Conservation (phyloP, 2,329 filamentous ascomycete species). For the Ascochyta fabae region DNA sequence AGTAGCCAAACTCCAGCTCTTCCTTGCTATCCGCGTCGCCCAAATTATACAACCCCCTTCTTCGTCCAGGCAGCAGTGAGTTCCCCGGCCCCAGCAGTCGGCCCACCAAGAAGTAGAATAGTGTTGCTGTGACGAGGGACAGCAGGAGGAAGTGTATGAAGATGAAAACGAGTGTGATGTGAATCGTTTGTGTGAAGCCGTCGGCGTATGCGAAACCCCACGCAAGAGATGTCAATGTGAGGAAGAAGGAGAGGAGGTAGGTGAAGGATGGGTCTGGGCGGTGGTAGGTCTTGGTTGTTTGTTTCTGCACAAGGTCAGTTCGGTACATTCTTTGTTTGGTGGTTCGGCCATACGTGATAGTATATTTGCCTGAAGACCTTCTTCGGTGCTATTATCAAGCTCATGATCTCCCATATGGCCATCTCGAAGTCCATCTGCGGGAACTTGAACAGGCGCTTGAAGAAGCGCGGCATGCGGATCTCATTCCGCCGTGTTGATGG, state of each 20-base stretch:
- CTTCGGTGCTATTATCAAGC: constrained; percentile 70
- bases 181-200: constrained; percentile 52
- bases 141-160: constrained; percentile 67
- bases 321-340: background rate
- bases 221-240: constrained; percentile 57
- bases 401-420: constrained; percentile 76
- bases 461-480: constrained; percentile 69
- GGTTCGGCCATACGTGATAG: constrained; percentile 63
- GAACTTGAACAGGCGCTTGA: constrained; percentile 73
- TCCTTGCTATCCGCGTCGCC: constrained; percentile 59
- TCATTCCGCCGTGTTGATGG: constrained; percentile 57
- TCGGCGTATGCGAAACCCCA: constrained; percentile 66
- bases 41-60: constrained; percentile 64
- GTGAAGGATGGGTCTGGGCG: constrained; percentile 73
- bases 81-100: constrained; percentile 65
- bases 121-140: constrained; percentile 64
- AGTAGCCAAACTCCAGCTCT: constrained; percentile 72
- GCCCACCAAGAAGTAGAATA: constrained; percentile 70
- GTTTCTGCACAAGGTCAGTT: constrained; percentile 58
- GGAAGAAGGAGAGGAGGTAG: constrained; percentile 72
- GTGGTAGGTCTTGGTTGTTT: constrained; percentile 70
- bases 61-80: constrained; percentile 57
- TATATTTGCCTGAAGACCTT: constrained; percentile 75
- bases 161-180: constrained; percentile 57
- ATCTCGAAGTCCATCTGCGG: constrained; percentile 78